Evolutionary conservation across 441 rosid genomes (phyloP).

Genomic region (Syzygium malaccense): DNA sequence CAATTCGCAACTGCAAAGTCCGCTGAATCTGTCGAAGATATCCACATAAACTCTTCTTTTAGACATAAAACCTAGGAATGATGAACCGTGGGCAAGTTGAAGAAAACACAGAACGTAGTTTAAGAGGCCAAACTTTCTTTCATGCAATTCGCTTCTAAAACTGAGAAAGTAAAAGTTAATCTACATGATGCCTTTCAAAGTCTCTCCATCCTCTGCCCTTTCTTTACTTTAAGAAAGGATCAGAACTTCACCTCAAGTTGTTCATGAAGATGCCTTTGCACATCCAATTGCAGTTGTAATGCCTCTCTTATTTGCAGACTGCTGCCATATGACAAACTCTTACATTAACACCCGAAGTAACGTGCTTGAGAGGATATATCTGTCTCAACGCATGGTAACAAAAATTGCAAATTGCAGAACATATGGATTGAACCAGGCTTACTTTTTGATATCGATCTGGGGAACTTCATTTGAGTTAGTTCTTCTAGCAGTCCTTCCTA

Average conservation of each 20-base stretch:
- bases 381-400: background rate
- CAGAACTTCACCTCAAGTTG: slow-evolving; percentile 61
- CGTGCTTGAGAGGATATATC: background rate
- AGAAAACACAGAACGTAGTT: background rate
- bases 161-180: background rate
- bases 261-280: slow-evolving; percentile 82
- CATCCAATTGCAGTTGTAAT: slow-evolving; percentile 69
- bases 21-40: slow-evolving; percentile 50
- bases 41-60: background rate
- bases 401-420: background rate
- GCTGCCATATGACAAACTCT: slow-evolving; percentile 21
- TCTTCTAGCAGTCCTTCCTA: slow-evolving; percentile 60
- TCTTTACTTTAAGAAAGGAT: background rate
- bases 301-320: slow-evolving; percentile 72
- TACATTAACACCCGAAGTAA: background rate
- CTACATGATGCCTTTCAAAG: background rate
- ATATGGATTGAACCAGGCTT: background rate
- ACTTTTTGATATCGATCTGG: slow-evolving; percentile 54
- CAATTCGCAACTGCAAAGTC: slow-evolving; percentile 65
- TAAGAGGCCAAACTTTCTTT: background rate
- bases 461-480: slow-evolving; percentile 28
- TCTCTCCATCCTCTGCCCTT: background rate
- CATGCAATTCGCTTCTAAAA: background rate
- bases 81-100: background rate
- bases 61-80: background rate